These are phyloP conservation scores for Simplicillium sp. DNA, from an alignment of 2,329 filamentous ascomycete genomes.

Conservation along the genomic window DNA sequence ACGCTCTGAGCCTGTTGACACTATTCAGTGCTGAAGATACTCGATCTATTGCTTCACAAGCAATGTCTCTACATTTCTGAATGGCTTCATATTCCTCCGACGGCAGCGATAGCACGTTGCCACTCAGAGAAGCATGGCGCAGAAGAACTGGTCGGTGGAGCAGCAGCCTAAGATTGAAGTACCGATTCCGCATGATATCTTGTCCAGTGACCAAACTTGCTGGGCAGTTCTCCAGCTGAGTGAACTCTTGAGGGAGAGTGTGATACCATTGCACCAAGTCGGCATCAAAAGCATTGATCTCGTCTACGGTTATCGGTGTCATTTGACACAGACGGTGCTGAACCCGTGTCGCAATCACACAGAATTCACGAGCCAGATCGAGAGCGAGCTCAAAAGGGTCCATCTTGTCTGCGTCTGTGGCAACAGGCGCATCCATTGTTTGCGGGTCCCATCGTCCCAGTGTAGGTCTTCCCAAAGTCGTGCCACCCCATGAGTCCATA, in stretches of 20 bases:
- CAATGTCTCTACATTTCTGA: slow-evolving; percentile 14
- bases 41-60: slow-evolving; percentile 18
- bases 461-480: slow-evolving; percentile 56
- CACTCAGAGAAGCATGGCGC: slow-evolving; percentile 12
- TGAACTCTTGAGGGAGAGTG: slow-evolving; percentile 12
- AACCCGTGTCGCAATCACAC: slow-evolving; percentile 17
- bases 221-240: slow-evolving; percentile 9
- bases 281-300: slow-evolving; percentile 16
- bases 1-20: slow-evolving; percentile 20
- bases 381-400: slow-evolving; percentile 15
- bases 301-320: slow-evolving; percentile 13
- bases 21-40: slow-evolving; percentile 5
- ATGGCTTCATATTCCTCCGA: slow-evolving; percentile 14
- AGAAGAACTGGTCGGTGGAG: slow-evolving; percentile 13
- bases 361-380: slow-evolving; percentile 16
- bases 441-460: slow-evolving; percentile 18
- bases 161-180: slow-evolving; percentile 17
- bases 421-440: slow-evolving; percentile 19
- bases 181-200: slow-evolving; percentile 19
- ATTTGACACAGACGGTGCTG: slow-evolving; percentile 19
- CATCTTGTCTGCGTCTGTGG: slow-evolving; percentile 10
- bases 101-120: slow-evolving; percentile 7
- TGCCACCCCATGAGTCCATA: slow-evolving; percentile 66
- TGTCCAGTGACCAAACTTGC: slow-evolving; percentile 14
- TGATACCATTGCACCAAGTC: slow-evolving; percentile 18